These are phyloP conservation scores for Beauveria asiatica DNA, from an alignment of 2,329 filamentous ascomycete genomes.

Conservation along the genomic window DNA sequence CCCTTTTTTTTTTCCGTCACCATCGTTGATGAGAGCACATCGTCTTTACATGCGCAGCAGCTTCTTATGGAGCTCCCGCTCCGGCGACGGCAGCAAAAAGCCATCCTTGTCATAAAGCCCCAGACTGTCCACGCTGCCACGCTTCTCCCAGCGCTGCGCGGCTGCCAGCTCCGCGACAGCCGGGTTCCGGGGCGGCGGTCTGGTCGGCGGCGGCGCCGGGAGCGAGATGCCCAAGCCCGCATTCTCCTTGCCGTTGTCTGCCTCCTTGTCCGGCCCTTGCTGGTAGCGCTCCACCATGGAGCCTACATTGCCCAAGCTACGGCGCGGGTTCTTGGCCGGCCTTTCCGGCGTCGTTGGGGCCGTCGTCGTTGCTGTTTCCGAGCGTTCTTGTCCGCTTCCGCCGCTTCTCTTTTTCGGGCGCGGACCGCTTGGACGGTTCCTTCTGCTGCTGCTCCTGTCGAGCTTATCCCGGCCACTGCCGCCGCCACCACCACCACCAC, in stretches of 20 bases:
- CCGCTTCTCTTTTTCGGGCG: not conserved
- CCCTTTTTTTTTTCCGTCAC: too few relatives aligned
- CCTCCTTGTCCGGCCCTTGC: not conserved
- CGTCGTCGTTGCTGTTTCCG: not conserved
- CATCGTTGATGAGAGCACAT: too few relatives aligned
- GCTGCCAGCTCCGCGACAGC: slow-evolving; percentile 20
- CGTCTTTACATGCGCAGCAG: slow-evolving; percentile 21
- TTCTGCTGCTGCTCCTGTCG: slow-evolving; percentile 13
- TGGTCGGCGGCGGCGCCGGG: not conserved
- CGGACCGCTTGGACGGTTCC: slow-evolving; percentile 6
- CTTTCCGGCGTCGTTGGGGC: not conserved
- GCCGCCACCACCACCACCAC: not conserved
- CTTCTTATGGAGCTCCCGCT: slow-evolving; percentile 21
- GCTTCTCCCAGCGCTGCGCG: slow-evolving; percentile 16
- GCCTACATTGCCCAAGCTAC: slow-evolving; percentile 7
- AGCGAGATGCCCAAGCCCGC: slow-evolving; percentile 6
- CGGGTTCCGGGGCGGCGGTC: slow-evolving; percentile 14
- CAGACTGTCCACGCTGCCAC: slow-evolving; percentile 30
- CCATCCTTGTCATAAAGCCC: slow-evolving; percentile 38
- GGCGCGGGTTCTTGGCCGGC: slow-evolving; percentile 11
- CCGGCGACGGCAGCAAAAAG: slow-evolving; percentile 35
- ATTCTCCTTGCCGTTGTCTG: slow-evolving; percentile 6
- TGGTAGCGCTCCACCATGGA: not conserved
- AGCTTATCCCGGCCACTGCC: not conserved
- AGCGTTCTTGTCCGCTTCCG: not conserved